These are phyloP conservation scores for Taxillus chinensis DNA, from an alignment of 164 flowering plant species.

Conservation along the genomic window DNA sequence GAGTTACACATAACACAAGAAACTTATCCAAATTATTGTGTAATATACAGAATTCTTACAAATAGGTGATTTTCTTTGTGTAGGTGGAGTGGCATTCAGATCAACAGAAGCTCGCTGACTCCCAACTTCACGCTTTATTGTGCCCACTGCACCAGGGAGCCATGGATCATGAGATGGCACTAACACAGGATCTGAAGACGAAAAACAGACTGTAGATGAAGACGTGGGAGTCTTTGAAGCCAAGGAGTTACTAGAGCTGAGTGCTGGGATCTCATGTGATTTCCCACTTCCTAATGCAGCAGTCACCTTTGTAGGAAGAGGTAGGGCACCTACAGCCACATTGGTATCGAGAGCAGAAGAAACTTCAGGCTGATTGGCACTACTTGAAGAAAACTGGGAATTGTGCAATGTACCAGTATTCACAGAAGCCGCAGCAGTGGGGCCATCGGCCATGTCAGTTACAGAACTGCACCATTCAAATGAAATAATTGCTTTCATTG, in stretches of 20 bases:
- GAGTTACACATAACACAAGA: conserved; percentile 11
- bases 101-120: conserved; percentile 29
- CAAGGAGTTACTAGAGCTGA: conserved; percentile 14
- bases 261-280: conserved; percentile 13
- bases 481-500: background rate
- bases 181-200: conserved; percentile 60
- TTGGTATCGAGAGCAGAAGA: conserved; percentile 9
- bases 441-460: conserved; percentile 33
- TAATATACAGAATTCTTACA: conserved; percentile 20
- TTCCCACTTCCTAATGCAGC: conserved; percentile 17
- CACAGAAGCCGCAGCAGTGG: conserved; percentile 19
- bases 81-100: conserved; percentile 12
- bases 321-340: conserved; percentile 13
- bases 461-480: conserved; percentile 34
- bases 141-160: conserved; percentile 37
- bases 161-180: conserved; percentile 48
- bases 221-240: conserved; percentile 21
- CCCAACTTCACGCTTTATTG: conserved; percentile 53
- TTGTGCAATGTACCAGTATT: conserved; percentile 15
- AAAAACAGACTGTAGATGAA: conserved; percentile 44
- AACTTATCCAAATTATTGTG: conserved; percentile 7
- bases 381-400: conserved; percentile 13
- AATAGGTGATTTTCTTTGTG: conserved; percentile 27
- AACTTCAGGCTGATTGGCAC: conserved; percentile 18
- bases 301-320: conserved; percentile 2